Evolutionary conservation across 2,329 filamentous ascomycete genomes (phyloP), one percentile per base, ranked within the genome.

Genomic region (Penicillium freii): DNA sequence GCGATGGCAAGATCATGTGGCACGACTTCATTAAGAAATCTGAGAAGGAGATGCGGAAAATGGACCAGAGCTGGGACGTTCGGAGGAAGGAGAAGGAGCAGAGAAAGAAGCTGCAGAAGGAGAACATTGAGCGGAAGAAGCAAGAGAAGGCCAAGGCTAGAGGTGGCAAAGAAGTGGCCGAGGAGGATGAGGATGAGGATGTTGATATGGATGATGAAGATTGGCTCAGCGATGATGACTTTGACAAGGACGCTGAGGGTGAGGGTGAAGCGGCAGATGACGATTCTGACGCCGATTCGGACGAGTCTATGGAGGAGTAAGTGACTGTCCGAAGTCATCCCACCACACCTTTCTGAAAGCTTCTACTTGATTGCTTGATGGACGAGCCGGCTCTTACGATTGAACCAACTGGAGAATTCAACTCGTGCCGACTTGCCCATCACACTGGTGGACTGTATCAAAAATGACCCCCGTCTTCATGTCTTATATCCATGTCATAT

Each of bases 11-110:
- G 73, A 84, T 96, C 56, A 90, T 99, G 89, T 99, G 94, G 94
- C 94, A 99, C 74, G 92, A 97, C 72, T 95, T 91, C 71, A 87
- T 97, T 52, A 85, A 88, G 71, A 99, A 99, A 82, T 86, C 85
- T 7, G 86, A 86, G 66, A 83, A 85, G 19, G 92, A 99, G 73
- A 78, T 91, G 56, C 84, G 87, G 70, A 85, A 89, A 62, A 77
- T 97, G 66, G 92, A 97, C 66, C 85, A 87, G 78, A 84, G 85
- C 65, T 97, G 94, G 90, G 88, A 92, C 65, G 82, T 92, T 64
- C 88, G 85, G 76, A 87, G 87, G 70, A 83, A 91, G 68, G 94
- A 97, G 73, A 92, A 86, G 74, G 92, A 90, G 65, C 97, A 97
- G 43, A 82, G 94, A 63, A 88, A 86, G 77, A 87, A 87, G 71